These are phyloP conservation scores for Candida methanosorbosa DNA, from an alignment of 805 yeast genomes.

Conservation along the genomic window DNA sequence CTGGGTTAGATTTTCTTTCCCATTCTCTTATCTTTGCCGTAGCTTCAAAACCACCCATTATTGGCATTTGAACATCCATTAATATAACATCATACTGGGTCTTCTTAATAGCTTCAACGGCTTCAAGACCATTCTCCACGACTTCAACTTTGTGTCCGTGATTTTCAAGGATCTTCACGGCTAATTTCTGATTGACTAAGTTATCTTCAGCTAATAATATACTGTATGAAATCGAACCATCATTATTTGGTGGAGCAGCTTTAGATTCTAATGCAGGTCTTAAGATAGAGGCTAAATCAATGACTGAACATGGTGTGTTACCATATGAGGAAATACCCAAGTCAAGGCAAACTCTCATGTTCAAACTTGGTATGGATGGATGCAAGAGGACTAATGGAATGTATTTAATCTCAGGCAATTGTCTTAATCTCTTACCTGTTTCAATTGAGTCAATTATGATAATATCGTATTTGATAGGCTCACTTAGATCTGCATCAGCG, in stretches of 20 bases:
- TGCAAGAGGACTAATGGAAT: slow-evolving; percentile 76
- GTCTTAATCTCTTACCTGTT: slow-evolving; percentile 60
- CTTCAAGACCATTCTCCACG: slow-evolving; percentile 80
- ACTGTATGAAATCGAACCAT: slow-evolving; percentile 66
- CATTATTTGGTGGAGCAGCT: slow-evolving; percentile 70
- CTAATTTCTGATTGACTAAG: slow-evolving; percentile 78
- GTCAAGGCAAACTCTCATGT: slow-evolving; percentile 75
- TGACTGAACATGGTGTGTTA: slow-evolving; percentile 76
- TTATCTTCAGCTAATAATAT: slow-evolving; percentile 82
- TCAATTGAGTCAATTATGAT: slow-evolving; percentile 77
- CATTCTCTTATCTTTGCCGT: slow-evolving; percentile 80
- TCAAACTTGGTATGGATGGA: slow-evolving; percentile 67
- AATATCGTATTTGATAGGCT: slow-evolving; percentile 61
- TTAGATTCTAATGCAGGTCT: slow-evolving; percentile 81
- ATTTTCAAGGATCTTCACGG: slow-evolving; percentile 76
- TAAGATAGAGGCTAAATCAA: slow-evolving; percentile 74
- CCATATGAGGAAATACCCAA: slow-evolving; percentile 84
- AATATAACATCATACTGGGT: slow-evolving; percentile 65
- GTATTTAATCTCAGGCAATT: slow-evolving; percentile 70
- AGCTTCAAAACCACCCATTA: slow-evolving; percentile 92
- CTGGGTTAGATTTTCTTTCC: slow-evolving; percentile 74
- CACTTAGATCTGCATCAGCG: slow-evolving; percentile 46
- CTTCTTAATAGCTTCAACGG: slow-evolving; percentile 64
- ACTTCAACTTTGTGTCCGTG: slow-evolving; percentile 80
- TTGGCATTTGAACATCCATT: slow-evolving; percentile 95